phyloP scores from a whole-genome alignment of 73 alveolate species.

The Stentor roeselii region DNA sequence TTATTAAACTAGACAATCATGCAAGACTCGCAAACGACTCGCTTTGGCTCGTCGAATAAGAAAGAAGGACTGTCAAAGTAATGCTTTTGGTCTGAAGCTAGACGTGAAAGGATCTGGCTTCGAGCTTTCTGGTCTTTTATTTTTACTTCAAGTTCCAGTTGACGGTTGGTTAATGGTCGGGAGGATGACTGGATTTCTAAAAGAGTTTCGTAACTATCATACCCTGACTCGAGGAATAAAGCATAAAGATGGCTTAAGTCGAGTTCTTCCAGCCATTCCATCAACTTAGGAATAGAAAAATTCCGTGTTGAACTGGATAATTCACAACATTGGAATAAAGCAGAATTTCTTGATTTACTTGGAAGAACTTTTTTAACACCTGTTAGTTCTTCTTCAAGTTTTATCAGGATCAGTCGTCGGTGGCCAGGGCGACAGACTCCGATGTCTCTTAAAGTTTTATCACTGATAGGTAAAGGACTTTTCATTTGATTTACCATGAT shows the following conservation, averaged over 20 bases:
- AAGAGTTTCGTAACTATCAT: slow-evolving; percentile 9
- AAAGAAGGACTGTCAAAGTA: not conserved
- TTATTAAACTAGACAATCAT: not conserved
- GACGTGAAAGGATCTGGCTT: not conserved
- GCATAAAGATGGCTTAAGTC: not conserved
- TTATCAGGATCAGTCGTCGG: slow-evolving; percentile 45
- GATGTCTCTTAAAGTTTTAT: slow-evolving; percentile 48
- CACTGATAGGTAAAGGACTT: slow-evolving; percentile 37
- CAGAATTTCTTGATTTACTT: not conserved
- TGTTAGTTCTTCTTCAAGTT: slow-evolving; percentile 54
- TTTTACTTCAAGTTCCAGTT: slow-evolving; percentile 16
- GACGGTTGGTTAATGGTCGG: not conserved
- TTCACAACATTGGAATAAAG: not conserved
- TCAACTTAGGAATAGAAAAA: not conserved
- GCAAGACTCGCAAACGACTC: slow-evolving; percentile 11
- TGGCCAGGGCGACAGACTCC: slow-evolving; percentile 49
- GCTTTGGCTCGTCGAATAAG: not conserved
- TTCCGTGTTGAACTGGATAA: not conserved
- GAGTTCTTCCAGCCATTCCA: slow-evolving; percentile 24
- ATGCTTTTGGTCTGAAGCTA: not conserved
- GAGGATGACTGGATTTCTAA: not conserved
- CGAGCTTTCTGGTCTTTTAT: not conserved
- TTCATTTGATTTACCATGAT: not conserved
- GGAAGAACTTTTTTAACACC: not conserved
- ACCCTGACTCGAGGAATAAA: slow-evolving; percentile 20